These are phyloP conservation scores for Xylaria sp. DNA, from an alignment of 2,329 filamentous ascomycete genomes.

Conservation along the genomic window DNA sequence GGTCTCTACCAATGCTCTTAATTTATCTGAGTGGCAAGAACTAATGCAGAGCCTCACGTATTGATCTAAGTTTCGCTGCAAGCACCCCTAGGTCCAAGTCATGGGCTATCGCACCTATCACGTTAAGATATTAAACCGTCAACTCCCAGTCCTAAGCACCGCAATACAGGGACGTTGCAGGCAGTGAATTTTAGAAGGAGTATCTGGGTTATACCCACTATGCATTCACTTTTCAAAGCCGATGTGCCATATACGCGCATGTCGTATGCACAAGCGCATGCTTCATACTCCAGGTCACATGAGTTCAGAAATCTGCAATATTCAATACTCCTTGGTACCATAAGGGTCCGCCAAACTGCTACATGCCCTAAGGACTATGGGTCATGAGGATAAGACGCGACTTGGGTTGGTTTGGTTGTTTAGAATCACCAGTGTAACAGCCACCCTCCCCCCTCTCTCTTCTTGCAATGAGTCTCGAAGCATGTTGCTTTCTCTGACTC, in stretches of 20 bases:
- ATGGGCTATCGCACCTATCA: neutral
- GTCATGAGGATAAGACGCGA: neutral
- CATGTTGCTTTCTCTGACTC: neutral
- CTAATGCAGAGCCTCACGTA: neutral
- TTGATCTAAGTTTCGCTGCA: conserved; percentile 1
- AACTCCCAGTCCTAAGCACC: neutral
- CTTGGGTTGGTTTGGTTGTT: neutral
- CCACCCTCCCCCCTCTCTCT: neutral
- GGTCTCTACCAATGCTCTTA: neutral
- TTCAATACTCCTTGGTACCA: neutral
- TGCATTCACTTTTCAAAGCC: neutral
- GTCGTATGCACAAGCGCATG: neutral
- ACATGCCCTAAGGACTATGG: neutral
- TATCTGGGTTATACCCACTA: no score
- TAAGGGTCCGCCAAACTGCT: neutral
- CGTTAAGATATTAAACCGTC: neutral
- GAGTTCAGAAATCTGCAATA: neutral
- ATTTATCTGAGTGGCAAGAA: neutral
- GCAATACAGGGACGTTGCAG: neutral
- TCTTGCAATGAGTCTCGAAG: neutral
- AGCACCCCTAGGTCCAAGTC: neutral
- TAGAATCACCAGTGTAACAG: neutral
- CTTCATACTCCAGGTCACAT: neutral
- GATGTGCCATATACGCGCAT: neutral
- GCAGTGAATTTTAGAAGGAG: neutral